These are phyloP conservation scores for Venturia aucupariae DNA, from an alignment of 2,329 filamentous ascomycete species.

Conservation along the genomic window DNA sequence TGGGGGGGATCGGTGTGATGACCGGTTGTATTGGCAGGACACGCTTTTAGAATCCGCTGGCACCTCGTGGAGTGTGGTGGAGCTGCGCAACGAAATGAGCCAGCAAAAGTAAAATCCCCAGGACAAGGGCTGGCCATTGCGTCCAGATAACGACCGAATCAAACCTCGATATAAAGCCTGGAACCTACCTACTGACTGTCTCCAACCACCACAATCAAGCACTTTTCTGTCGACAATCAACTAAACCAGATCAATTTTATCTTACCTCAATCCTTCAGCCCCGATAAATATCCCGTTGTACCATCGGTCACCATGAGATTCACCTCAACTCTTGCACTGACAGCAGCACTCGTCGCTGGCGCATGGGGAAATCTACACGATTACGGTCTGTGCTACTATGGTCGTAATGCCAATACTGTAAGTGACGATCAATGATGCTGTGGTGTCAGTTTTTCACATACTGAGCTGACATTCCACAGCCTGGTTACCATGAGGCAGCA, in stretches of 20 bases:
- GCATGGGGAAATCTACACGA: not conserved
- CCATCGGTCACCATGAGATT: not conserved
- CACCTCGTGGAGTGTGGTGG: not conserved
- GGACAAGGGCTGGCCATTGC: not conserved
- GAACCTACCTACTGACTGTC: not conserved
- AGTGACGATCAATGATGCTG: not conserved
- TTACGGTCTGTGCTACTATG: not conserved
- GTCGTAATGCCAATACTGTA: not conserved
- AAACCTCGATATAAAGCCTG: not conserved
- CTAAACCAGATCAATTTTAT: not conserved
- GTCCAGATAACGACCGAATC: not conserved
- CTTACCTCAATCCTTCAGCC: not conserved
- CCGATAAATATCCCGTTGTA: not conserved
- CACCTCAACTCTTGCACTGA: not conserved
- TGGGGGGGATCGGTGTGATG: not conserved
- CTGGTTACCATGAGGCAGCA: not conserved
- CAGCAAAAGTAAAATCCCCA: not conserved
- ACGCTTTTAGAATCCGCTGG: not conserved
- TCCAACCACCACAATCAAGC: not conserved
- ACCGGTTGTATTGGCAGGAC: not conserved
- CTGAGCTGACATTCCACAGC: not conserved
- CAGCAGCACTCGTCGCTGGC: not conserved
- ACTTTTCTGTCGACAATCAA: not conserved
- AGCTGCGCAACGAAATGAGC: constrained; percentile 1
- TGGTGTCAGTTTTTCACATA: not conserved